Conservation (phyloP, 2,329 filamentous ascomycete genomes). For the Elsinoe australis region DNA sequence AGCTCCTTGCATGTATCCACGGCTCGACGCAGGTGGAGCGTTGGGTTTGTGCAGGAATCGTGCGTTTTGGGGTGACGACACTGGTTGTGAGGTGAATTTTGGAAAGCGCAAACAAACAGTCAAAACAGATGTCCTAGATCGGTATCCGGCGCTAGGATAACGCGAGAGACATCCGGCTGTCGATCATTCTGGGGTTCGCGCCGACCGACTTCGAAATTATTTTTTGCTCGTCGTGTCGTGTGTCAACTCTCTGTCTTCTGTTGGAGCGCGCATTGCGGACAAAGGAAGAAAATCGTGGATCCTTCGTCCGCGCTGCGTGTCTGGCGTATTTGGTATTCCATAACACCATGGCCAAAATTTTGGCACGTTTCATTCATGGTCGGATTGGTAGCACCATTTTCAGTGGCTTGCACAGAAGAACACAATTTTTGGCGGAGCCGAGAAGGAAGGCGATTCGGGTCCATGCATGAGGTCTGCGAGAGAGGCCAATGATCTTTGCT, state of each 20-base stretch:
- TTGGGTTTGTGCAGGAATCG: slow-evolving; percentile 32
- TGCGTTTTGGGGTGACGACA: too few relatives aligned
- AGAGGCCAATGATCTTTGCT: slow-evolving; percentile 62
- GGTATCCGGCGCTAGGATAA: not conserved
- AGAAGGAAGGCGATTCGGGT: slow-evolving; percentile 82
- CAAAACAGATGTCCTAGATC: not conserved
- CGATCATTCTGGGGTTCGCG: slow-evolving; percentile 5
- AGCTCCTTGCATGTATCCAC: slow-evolving; percentile 15
- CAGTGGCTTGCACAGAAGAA: slow-evolving; percentile 73
- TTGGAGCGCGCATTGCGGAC: slow-evolving; percentile 48
- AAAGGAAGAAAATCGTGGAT: slow-evolving; percentile 81
- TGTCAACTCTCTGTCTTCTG: slow-evolving; percentile 2
- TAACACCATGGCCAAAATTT: slow-evolving; percentile 72
- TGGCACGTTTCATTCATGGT: slow-evolving; percentile 63
- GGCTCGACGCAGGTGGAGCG: slow-evolving; percentile 19
- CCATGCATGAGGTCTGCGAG: slow-evolving; percentile 70
- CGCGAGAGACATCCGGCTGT: too few relatives aligned
- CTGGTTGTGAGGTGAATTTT: slow-evolving; percentile 13
- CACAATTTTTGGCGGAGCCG: slow-evolving; percentile 65
- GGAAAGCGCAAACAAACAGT: slow-evolving; percentile 11
- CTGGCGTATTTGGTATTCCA: slow-evolving; percentile 78
- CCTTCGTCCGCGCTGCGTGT: slow-evolving; percentile 90
- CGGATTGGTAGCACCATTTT: too few relatives aligned
- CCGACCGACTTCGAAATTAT: too few relatives aligned
- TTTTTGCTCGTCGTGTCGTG: too few relatives aligned